Conservation (phyloP, 495 filamentous ascomycete genomes). For the Neurospora cerealis region DNA sequence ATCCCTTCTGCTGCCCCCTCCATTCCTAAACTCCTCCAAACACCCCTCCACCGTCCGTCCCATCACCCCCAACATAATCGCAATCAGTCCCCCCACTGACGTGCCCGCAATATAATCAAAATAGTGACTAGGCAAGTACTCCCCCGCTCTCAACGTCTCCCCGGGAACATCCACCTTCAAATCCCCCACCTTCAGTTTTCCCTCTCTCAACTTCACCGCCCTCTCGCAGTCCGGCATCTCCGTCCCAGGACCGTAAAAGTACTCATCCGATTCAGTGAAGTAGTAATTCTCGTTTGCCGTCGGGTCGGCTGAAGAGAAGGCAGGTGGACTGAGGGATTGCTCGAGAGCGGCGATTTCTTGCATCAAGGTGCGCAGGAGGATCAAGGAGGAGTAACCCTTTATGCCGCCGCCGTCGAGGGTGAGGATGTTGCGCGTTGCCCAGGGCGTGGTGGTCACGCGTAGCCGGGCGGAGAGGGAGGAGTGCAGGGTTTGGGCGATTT, state of each 20-base stretch:
- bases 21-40: constrained; percentile 17
- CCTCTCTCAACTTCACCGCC: not conserved
- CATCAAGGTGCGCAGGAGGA: constrained; percentile 21
- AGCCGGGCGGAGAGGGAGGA: constrained; percentile 6
- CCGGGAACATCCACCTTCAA: constrained; percentile 20
- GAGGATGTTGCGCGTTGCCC: constrained; percentile 18
- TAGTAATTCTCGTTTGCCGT: constrained; percentile 7
- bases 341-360: constrained; percentile 18
- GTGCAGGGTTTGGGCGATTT: constrained; percentile 1
- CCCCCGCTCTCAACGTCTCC: constrained; percentile 26
- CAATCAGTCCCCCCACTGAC: constrained; percentile 26
- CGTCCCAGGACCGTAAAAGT: not conserved
- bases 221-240: not conserved
- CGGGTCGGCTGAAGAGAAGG: constrained; percentile 18
- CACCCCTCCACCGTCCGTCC: constrained; percentile 19
- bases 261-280: not conserved
- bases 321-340: constrained; percentile 7
- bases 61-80: constrained; percentile 27
- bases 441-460: constrained; percentile 17
- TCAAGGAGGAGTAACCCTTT: constrained; percentile 20
- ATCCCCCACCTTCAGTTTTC: not conserved
- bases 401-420: constrained; percentile 27
- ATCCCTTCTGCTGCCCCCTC: not conserved
- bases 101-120: constrained; percentile 34
- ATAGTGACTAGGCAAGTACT: constrained; percentile 41